Base-by-base conservation (phyloP, 257 asterid genomes). In the Plantago elongata region DNA sequence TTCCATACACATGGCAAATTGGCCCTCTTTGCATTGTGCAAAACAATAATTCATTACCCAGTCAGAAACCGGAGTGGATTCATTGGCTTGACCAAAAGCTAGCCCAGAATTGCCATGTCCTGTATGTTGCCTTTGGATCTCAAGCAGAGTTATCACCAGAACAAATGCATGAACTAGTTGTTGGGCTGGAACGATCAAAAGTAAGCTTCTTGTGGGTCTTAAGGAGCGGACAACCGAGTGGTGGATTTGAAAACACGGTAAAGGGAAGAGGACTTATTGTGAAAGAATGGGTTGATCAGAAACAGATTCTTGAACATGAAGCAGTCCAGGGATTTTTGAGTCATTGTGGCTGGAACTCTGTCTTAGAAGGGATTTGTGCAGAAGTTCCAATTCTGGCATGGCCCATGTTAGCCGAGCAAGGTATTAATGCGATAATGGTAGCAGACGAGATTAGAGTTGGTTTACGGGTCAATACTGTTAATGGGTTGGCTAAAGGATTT, bases 381-480 rank as follows among this genome's bases (percentile, higher is more conserved):
- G 69, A 62, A 48, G 94, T 83, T 14, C 96, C 95, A 0, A 69
- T 88, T 3, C 61, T 85, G 30, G 95, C 95, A 0, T 88, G 92
- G 95, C 95, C 95, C 1, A 79, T 88, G 90, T 78, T 83, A 84
- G 95, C 90, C 18, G 95, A 88, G 67, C 95, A 88, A 49, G 73
- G 45, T 2, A 22, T 85, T 42, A 85, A 88, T 30, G 95, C 84
- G 1, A 79, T 70, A 59, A 67, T 85, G 67, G 82, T 88, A 11
- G 81, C 22, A 30, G 94, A 89, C 11, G 96, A 75, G 78, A 78
- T 84, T 18, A 63, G 68, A 60, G 54, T 86, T 6, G 94, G 87
- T 0, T 5, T 83, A 1, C 64, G 81, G 49, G 83, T 80, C 0
- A 68, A 65, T n/a, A 76, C 85, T 0, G 57, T 57, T 1, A 65